Conservation (phyloP, 2,329 filamentous ascomycete species). For the Trichoderma guizhouense region DNA sequence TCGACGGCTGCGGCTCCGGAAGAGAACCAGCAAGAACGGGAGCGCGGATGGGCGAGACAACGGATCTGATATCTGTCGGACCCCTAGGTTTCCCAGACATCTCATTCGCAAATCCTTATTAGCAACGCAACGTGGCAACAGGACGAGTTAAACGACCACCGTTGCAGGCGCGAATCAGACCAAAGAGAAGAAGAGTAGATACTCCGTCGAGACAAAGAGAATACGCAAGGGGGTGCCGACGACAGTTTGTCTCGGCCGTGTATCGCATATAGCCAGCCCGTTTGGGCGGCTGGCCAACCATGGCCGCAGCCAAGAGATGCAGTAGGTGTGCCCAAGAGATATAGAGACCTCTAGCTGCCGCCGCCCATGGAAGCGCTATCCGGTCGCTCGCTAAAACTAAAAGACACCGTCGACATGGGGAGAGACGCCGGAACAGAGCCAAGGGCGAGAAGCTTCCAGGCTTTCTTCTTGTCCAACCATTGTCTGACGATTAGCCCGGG, state of each 20-base stretch:
- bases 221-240: background rate
- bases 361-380: background rate
- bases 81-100: background rate
- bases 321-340: background rate
- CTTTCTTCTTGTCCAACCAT: background rate
- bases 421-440: background rate
- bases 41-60: background rate
- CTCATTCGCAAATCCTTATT: background rate
- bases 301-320: background rate
- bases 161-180: background rate
- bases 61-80: background rate
- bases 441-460: slow-evolving; percentile 7
- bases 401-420: background rate
- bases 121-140: background rate
- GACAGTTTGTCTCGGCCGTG: background rate
- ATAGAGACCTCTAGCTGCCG: background rate
- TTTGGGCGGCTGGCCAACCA: background rate
- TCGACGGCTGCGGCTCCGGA: background rate
- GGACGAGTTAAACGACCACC: background rate
- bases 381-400: background rate
- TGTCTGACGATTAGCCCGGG: background rate
- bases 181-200: background rate
- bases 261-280: background rate
- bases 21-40: background rate
- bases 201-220: background rate